Evolutionary conservation across 1,284 basidiomycete genomes (phyloP), one percentile per base, ranked within the genome.

Genomic region (Meripilus lineatus): DNA sequence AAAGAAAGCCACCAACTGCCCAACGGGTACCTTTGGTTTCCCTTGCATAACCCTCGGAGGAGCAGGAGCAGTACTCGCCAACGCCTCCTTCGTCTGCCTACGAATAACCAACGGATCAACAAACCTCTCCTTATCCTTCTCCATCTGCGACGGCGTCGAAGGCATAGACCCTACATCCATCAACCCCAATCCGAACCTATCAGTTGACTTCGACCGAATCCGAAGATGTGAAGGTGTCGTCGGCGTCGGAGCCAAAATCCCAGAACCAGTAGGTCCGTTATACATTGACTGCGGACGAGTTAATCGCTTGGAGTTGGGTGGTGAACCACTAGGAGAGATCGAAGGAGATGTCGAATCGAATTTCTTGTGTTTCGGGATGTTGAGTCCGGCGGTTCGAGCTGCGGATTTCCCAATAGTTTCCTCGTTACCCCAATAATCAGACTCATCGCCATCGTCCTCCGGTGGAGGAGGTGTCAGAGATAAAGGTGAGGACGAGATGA

Each of bases 1-100:
- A 52, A 90, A 90, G 64, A 84, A 90, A 17, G 84, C 84, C n/a
- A 89, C 84, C 38, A 90, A 64, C 56, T 88, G 76, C 14, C 79
- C 82, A 37, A 89, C 74, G 3, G 83, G 78, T 11, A 85, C 75
- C 65, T 88, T 88, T 34, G 61, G 60, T 50, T 71, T 81, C n/a
- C 72, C 69, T 3, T 62, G 47, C 44, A 62, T 54, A 21, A 58
- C 59, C 47, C 58, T 64, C 7, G 65, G 63, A 23, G 63, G 56
- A 11, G 50, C 46, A 8, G 59, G 63, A 2, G 64, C 67, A 30
- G 69, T 63, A 55, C 67, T 75, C 38, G 57, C 58, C 44, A 56
- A 67, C 45, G 65, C 68, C 46, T 75, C 67, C 56, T 65, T 69
- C 58, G 75, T 77, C 63, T 87, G 83, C 49, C 71, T 76, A 51